A percentile compares a stretch with the other conserved stretches of the same genome.
phyloP scores from a whole-genome alignment of 2,329 filamentous ascomycete species.

The Penicillium sp. region DNA sequence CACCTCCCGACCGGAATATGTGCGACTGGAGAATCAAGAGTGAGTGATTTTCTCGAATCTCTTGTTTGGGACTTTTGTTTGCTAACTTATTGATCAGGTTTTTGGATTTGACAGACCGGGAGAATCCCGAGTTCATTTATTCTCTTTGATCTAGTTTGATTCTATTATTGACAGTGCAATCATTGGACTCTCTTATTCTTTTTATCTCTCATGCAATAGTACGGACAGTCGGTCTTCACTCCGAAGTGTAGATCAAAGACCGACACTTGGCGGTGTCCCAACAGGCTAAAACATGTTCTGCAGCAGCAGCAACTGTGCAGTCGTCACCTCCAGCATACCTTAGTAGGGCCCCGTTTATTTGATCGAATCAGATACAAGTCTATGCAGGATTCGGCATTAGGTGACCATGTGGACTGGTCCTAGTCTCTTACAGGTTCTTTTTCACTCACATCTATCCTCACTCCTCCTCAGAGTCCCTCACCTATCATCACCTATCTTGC shows the following conservation, averaged over 20 bases:
- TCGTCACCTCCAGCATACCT: neutral
- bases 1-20: slow-evolving; percentile 54
- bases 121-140: slow-evolving; percentile 64
- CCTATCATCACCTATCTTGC: too few species aligned
- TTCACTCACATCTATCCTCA: too few species aligned
- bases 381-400: neutral
- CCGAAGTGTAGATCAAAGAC: slow-evolving; percentile 1
- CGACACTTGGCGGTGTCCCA: neutral
- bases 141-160: slow-evolving; percentile 38
- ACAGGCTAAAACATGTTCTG: neutral
- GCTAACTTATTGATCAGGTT: slow-evolving; percentile 38
- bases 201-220: too few species aligned
- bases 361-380: neutral
- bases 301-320: neutral
- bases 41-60: slow-evolving; percentile 39
- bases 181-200: too few species aligned
- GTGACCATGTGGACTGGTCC: neutral
- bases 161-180: too few species aligned
- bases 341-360: neutral
- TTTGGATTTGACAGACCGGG: slow-evolving; percentile 62
- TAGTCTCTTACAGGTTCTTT: too few species aligned
- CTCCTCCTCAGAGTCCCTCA: too few species aligned
- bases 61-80: neutral
- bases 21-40: slow-evolving; percentile 63
- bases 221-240: neutral